These are phyloP conservation scores for Yamadazyma triangularis DNA, from an alignment of 1,139 yeast genomes.

Conservation along the genomic window DNA sequence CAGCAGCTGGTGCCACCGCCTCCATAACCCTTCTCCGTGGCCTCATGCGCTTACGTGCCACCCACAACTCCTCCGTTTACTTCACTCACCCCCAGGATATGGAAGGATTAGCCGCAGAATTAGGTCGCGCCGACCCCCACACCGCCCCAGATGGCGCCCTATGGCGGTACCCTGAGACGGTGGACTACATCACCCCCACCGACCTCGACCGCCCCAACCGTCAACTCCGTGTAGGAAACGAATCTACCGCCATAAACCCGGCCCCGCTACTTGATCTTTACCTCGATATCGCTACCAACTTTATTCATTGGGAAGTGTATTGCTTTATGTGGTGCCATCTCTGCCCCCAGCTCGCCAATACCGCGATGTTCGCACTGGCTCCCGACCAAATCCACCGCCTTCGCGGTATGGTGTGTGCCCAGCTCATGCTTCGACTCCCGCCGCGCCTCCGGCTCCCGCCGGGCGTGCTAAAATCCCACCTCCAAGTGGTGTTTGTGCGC, in stretches of 20 bases:
- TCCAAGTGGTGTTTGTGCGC: slow-evolving; percentile 65
- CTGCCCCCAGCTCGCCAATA: slow-evolving; percentile 66
- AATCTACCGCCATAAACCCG: too few relatives aligned
- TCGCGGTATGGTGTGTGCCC: slow-evolving; percentile 54
- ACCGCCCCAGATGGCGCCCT: slow-evolving; percentile 13
- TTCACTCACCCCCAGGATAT: slow-evolving; percentile 57
- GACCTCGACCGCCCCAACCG: too few relatives aligned
- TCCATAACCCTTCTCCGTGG: too few relatives aligned
- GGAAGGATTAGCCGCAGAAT: slow-evolving; percentile 63
- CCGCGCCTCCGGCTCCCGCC: slow-evolving; percentile 37
- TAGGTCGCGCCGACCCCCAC: too few relatives aligned
- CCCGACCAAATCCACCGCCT: slow-evolving; percentile 43
- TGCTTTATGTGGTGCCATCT: slow-evolving; percentile 66
- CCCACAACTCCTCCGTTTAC: slow-evolving; percentile 43
- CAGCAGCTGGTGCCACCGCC: too few relatives aligned
- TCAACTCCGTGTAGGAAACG: too few relatives aligned
- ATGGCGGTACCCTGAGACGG: slow-evolving; percentile 64
- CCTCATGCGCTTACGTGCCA: too few relatives aligned
- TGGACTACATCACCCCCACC: too few relatives aligned
- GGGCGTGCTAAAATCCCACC: slow-evolving; percentile 51
- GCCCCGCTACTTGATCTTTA: too few relatives aligned
- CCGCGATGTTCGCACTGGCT: slow-evolving; percentile 48
- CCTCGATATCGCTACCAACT: slow-evolving; percentile 53
- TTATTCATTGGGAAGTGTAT: slow-evolving; percentile 67
- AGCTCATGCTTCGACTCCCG: slow-evolving; percentile 51